phyloP scores from a whole-genome alignment of 129 eudicot genomes.

The Artemisia annua region DNA sequence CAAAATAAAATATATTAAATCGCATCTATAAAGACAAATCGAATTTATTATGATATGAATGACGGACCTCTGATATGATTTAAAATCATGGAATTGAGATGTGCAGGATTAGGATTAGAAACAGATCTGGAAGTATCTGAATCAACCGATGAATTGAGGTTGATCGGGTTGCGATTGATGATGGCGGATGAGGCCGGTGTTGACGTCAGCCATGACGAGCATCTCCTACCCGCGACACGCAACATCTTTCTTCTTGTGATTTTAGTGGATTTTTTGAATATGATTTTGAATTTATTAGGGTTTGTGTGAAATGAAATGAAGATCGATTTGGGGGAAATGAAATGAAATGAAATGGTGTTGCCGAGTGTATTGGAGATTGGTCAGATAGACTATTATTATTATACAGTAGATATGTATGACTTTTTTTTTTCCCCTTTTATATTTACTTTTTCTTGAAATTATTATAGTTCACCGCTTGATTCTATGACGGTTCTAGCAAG shows the following conservation, averaged over 20 bases:
- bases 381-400: too few species aligned
- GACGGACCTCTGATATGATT: constrained; percentile 55
- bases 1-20: too few species aligned
- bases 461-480: too few species aligned
- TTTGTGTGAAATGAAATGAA: constrained; percentile 5
- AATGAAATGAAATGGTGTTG: too few species aligned
- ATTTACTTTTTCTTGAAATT: too few species aligned
- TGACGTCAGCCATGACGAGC: constrained; percentile 50
- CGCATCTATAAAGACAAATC: background rate
- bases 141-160: constrained; percentile 20
- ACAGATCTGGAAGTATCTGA: constrained; percentile 41
- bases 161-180: constrained; percentile 37
- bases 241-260: constrained; percentile 27
- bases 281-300: constrained; percentile 24
- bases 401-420: too few species aligned
- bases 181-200: constrained; percentile 37
- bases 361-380: too few species aligned
- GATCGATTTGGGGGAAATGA: too few species aligned
- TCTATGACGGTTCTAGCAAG: too few species aligned
- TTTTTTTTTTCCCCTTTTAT: too few species aligned
- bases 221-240: constrained; percentile 61
- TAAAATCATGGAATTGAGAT: constrained; percentile 26
- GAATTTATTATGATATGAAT: background rate
- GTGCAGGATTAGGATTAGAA: constrained; percentile 20
- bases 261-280: constrained; percentile 16